Conservation (phyloP, 1,139 yeast species). For the Kurtzmaniella quercitrusa region DNA sequence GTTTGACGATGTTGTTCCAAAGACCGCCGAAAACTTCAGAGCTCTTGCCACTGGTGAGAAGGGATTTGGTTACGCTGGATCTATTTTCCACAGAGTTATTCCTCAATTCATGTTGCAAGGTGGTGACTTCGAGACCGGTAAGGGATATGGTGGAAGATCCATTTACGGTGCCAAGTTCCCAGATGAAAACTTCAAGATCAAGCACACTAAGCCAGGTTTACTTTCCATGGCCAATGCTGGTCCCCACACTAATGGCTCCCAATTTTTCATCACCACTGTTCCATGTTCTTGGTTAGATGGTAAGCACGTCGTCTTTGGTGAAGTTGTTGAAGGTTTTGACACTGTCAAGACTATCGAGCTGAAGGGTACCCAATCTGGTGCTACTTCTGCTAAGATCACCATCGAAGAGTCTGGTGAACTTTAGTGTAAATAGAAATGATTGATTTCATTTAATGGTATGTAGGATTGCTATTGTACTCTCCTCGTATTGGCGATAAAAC, state of each 20-base stretch:
- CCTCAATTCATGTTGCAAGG: conserved; percentile 45
- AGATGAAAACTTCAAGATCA: conserved; percentile 35
- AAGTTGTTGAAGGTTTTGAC: conserved; percentile 37
- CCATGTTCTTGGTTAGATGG: conserved; percentile 44
- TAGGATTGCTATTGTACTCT: too few species aligned
- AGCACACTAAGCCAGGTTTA: conserved; percentile 34
- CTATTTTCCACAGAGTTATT: conserved; percentile 49
- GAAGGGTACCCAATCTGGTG: conserved; percentile 29
- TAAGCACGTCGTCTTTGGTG: conserved; percentile 40
- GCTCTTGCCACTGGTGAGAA: conserved; percentile 93
- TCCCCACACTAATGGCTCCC: conserved; percentile 41
- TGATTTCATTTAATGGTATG: too few species aligned
- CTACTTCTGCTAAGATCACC: conserved; percentile 24
- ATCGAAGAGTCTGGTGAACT: conserved; percentile 39
- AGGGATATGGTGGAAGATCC: conserved; percentile 40
- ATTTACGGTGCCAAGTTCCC: conserved; percentile 36
- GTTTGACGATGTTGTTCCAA: conserved; percentile 89
- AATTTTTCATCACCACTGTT: conserved; percentile 41
- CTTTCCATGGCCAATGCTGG: conserved; percentile 44
- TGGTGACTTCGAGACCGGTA: conserved; percentile 40
- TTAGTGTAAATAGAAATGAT: conserved; percentile 8
- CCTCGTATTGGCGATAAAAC: too few species aligned
- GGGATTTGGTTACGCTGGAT: conserved; percentile 85
- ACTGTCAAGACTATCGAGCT: conserved; percentile 36
- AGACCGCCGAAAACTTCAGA: conserved; percentile 95